Evolutionary conservation across 192 early-diverging fungal species (phyloP), one percentile per base, ranked within the genome.

Genomic region (Thoreauomyces humboldtii): DNA sequence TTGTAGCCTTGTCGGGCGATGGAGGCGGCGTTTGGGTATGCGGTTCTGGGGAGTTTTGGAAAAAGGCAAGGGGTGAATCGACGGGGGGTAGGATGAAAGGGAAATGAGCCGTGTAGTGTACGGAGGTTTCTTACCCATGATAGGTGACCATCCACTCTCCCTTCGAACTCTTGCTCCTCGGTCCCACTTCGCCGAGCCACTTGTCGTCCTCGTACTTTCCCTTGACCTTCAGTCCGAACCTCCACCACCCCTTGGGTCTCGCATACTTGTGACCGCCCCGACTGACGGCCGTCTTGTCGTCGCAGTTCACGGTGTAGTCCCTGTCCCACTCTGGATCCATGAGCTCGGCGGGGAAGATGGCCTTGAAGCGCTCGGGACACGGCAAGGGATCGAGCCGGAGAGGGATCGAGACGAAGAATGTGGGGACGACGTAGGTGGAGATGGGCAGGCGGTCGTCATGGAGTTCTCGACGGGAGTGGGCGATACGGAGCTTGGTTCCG

Each of bases 101-200:
- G 7, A 55, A 14, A 11, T 11, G 9, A 11, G 22, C 33, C 31
- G 52, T 17, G 9, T 31, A 17, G 17, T 17, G 9, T 12, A 41
- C 11, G 11, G 9, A 9, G 52, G 12, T 33, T 21, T 17, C 35
- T 37, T 36, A 57, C 55, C 61, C 61, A 25, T 63, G 61, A 28
- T 33, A 63, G 12, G 61, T 63, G 22, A 63, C 61, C 1, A 63
- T 33, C 61, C 61, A 63, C 25, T 63, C 61, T 5, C 35, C 48
- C 4, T 9, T 7, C 32, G 22, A 12, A 21, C 32, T 19, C 9
- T 9, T 3, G 29, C 53, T 29, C n/a, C 61, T 14, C 19, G 61
- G 61, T 1, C 61, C 61, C 17, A 50, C 47, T 7, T 5, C 14
- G 4, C 61, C 61, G 21, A 63, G 61, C 61, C 61, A 63, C 25